Conservation (phyloP, 176 grass and related monocot species). For the Pontederia crassipes region DNA sequence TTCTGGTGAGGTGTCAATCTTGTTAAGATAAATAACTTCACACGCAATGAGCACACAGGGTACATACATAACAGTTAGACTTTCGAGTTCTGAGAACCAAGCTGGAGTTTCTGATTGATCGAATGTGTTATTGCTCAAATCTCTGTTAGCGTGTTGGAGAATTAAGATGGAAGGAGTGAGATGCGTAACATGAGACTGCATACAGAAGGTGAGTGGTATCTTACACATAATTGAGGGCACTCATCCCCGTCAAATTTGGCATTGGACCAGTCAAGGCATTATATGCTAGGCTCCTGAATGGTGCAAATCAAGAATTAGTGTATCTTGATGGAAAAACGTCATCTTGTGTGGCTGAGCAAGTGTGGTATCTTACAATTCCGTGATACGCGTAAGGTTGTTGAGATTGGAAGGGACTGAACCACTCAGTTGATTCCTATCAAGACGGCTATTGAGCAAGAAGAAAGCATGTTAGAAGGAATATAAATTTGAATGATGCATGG, state of each 20-base stretch:
- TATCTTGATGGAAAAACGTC: neutral
- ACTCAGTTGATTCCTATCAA: slow-evolving; percentile 60
- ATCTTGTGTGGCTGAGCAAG: neutral
- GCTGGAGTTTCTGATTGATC: slow-evolving; percentile 48
- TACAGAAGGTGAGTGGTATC: neutral
- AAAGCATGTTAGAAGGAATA: neutral
- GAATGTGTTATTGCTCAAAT: slow-evolving; percentile 94
- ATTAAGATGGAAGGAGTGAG: neutral
- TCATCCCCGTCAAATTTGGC: slow-evolving; percentile 65
- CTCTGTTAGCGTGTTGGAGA: slow-evolving; percentile 22
- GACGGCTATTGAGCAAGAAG: slow-evolving; percentile 41
- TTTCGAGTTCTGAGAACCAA: slow-evolving; percentile 59
- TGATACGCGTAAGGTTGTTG: slow-evolving; percentile 56
- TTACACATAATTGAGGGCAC: slow-evolving; percentile 68
- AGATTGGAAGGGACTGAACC: slow-evolving; percentile 57
- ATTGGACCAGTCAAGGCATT: slow-evolving; percentile 61
- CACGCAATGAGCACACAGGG: slow-evolving; percentile 1
- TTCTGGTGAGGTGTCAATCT: slow-evolving; percentile 3
- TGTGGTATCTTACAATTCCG: slow-evolving; percentile 60
- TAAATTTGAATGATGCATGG: neutral
- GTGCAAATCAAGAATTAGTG: slow-evolving; percentile 1
- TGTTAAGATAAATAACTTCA: neutral
- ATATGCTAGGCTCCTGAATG: slow-evolving; percentile 78
- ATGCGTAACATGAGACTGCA: slow-evolving; percentile 9
- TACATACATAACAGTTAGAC: slow-evolving; percentile 66